Base-by-base conservation (phyloP, 495 filamentous ascomycete genomes). In the Trichoderma gamsii region DNA sequence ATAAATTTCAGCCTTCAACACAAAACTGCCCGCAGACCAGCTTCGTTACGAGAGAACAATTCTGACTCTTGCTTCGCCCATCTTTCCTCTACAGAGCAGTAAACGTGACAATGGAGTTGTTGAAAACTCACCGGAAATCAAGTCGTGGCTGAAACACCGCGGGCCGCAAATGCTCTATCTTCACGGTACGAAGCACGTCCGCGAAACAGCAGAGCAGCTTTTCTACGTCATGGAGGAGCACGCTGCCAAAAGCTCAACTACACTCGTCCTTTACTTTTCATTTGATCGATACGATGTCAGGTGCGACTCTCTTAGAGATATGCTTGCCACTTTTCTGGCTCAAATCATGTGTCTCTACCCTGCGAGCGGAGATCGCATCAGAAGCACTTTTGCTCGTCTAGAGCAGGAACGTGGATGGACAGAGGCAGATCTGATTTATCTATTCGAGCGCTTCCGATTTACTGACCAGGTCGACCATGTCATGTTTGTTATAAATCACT, bases 291-390 rank as follows among this genome's bases (percentile, higher is more conserved):
- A 69, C 51, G 70, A 73, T 61, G 46, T 65, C 16, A 64, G 68
- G n/a, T 66, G 67, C 13, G 27, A 66, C 41, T 70, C 70, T 15
- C 52, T 72, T 25, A 41, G 43, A 41, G 52, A 67, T 41, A 73
- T 70, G 72, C 61, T 71, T 15, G 66, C 70, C 13, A 72, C 70
- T 9, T 69, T 73, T 41, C 11, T 73, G 7, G 43, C 70, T 51
- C 72, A 73, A 43, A 70, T 73, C 16, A 43, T 70, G 23, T 35
- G 70, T 13, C 67, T 68, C 52, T 67, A 51, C 21, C 27, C 32
- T 61, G 46, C 16, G 16, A 25, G 27, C 9, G 23, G 12, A 29
- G 56, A 61, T 21, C 56, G 56, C 15, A 61, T 61, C 25, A 61
- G 29, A 13, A 29, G 11, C 23, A 32, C 56, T 13, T 61, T 61